phyloP scores from a whole-genome alignment of 129 eudicot genomes.

The Silybum marianum region DNA sequence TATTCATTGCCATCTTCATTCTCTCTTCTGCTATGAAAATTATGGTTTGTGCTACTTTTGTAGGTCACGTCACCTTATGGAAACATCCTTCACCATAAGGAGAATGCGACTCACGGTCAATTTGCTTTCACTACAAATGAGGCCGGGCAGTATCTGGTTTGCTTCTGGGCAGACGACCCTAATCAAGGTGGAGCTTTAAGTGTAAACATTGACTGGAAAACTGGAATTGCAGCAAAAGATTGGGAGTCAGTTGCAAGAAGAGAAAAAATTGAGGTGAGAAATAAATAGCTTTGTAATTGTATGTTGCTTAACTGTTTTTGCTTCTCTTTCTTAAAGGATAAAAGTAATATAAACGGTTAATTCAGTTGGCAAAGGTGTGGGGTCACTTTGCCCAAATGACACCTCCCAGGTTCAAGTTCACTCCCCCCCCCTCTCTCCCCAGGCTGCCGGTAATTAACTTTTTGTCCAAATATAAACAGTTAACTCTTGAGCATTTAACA shows the following conservation, averaged over 20 bases:
- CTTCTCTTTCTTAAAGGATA: neutral
- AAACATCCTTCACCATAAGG: conserved; percentile 65
- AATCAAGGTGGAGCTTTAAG: conserved; percentile 62
- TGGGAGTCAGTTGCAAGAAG: conserved; percentile 95
- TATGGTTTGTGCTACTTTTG: conserved; percentile 16
- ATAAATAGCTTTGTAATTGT: neutral
- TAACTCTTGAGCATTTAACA: neutral
- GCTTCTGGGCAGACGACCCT: conserved; percentile 80
- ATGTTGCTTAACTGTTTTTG: neutral
- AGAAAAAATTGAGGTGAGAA: conserved; percentile 83
- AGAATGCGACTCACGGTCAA: conserved; percentile 80
- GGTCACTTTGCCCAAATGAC: too few species aligned
- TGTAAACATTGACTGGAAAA: conserved; percentile 89
- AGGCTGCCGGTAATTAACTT: too few species aligned
- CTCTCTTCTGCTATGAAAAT: neutral
- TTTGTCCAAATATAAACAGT: neutral
- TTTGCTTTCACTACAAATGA: conserved; percentile 92
- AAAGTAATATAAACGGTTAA: neutral
- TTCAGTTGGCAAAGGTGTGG: too few species aligned
- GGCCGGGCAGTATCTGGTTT: conserved; percentile 79
- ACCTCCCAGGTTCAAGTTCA: too few species aligned
- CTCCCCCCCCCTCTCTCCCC: too few species aligned
- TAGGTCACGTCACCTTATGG: conserved; percentile 96
- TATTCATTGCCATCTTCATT: neutral
- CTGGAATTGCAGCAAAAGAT: conserved; percentile 92